Conservation (phyloP, 2,329 filamentous ascomycete species). For the Colletotrichum somersetense region DNA sequence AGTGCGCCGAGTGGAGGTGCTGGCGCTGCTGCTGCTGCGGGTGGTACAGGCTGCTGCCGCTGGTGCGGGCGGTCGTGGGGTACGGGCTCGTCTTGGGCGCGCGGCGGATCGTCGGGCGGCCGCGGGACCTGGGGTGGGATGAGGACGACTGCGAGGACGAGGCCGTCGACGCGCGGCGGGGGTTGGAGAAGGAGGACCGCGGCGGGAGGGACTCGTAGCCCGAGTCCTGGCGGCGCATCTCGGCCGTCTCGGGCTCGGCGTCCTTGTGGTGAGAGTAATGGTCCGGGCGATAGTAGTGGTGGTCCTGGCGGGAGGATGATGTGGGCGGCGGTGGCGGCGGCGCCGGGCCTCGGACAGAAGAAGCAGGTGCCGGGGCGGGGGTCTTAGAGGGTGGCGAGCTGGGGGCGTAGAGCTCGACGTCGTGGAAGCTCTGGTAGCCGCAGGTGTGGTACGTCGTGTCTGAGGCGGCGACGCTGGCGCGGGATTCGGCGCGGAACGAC, state of each 20-base stretch:
- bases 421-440: conserved; percentile 62
- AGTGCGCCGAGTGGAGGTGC: conserved; percentile 29
- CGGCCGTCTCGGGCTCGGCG: conserved; percentile 48
- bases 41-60: conserved; percentile 36
- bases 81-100: conserved; percentile 54
- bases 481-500: conserved; percentile 49
- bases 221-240: conserved; percentile 69
- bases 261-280: conserved; percentile 35
- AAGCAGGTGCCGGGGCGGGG: conserved; percentile 37
- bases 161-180: conserved; percentile 52
- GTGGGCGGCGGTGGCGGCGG: conserved; percentile 42
- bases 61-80: conserved; percentile 29
- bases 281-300: conserved; percentile 32
- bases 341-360: conserved; percentile 19
- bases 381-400: conserved; percentile 46
- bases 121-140: conserved; percentile 50
- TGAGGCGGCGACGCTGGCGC: conserved; percentile 59
- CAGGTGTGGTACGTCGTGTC: conserved; percentile 59
- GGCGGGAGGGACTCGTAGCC: conserved; percentile 68
- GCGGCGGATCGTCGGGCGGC: conserved; percentile 58
- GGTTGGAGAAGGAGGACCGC: conserved; percentile 52
- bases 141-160: conserved; percentile 47
- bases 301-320: conserved; percentile 31
- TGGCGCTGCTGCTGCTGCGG: conserved; percentile 21
- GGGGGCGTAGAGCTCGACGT: conserved; percentile 62